These are phyloP conservation scores for Pezicula radicicola DNA, from an alignment of 2,329 filamentous ascomycete species.

Conservation along the genomic window DNA sequence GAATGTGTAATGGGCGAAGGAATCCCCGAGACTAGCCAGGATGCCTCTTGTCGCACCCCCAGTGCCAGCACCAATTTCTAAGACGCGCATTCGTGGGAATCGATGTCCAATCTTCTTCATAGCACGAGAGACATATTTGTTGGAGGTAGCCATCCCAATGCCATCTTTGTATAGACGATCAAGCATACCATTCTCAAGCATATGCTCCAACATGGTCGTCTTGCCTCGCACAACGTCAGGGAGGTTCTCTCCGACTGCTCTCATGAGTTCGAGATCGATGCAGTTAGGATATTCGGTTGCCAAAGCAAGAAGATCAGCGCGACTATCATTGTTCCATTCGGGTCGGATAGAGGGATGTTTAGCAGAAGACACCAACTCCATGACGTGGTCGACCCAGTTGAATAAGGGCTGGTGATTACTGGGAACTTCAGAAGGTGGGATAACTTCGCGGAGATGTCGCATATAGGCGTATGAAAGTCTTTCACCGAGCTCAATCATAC, in stretches of 20 bases:
- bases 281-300: conserved; percentile 3
- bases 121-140: conserved; percentile 1
- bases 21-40: conserved; percentile 26
- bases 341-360: not conserved
- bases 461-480: not conserved
- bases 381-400: not conserved
- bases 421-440: not conserved
- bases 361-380: not conserved
- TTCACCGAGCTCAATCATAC: not conserved
- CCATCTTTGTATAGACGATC: conserved; percentile 17
- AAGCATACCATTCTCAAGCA: conserved; percentile 16
- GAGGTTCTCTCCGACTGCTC: conserved; percentile 16
- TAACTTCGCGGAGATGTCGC: not conserved
- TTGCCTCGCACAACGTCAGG: conserved; percentile 13
- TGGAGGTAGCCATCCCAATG: conserved; percentile 5
- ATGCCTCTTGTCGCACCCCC: conserved; percentile 37
- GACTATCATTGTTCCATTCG: not conserved
- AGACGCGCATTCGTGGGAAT: conserved; percentile 19
- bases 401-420: not conserved
- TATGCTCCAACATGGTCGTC: conserved; percentile 17
- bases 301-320: conserved; percentile 3
- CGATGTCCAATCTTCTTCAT: conserved; percentile 25
- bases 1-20: conserved; percentile 39
- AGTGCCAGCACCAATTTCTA: conserved; percentile 39
- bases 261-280: conserved; percentile 13